Evolutionary conservation across 1,284 basidiomycete species (phyloP), one percentile per base, ranked within the genome.

Genomic region (Puccinia brachypodii): DNA sequence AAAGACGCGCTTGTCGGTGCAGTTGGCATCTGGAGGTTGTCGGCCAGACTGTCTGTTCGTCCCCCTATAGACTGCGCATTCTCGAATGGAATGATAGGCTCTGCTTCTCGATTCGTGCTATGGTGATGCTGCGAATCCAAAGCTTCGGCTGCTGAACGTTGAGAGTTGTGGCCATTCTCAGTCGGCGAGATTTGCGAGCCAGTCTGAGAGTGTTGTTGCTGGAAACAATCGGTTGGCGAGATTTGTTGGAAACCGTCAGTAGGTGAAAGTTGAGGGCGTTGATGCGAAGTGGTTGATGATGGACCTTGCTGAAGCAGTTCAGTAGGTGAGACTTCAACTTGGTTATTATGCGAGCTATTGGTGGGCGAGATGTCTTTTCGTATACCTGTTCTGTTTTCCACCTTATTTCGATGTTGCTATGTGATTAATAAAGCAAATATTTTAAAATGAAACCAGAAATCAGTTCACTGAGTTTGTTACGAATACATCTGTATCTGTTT

Each of bases 361-460:
- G 64, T 53, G 25, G 58, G 56, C 13, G 40, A 47, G 44, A 68
- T 38, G 19, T 31, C 25, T 8, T 53, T 6, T 38, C 28, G 44
- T 31, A 33, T 16, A 14, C 16, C 9, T 22, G n/a, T 31, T 60
- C 80, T 75, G 22, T 69, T 64, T 14, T 82, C 80, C 25, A 82
- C 80, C 19, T 82, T 75, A 36, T 33, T 31, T 44, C 80, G 72
- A 76, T 82, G 80, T 82, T 69, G 60, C 80, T 82, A 76, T 33
- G 53, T 56, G 16, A 62, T 22, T 25, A 72, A 25, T 25, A 50
- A 53, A 53, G 28, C n/a, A 38, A 36, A 64, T 4, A 66, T 50
- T 22, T n/a, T n/a, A n/a, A n/a, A n/a, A n/a, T n/a, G n/a, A n/a
- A n/a, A n/a, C n/a, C n/a, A n/a, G 38, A 58, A 36, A 58, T 58